Conservation (phyloP, 352 stramenopile species). For the Phytophthora macrochlamydospora region DNA sequence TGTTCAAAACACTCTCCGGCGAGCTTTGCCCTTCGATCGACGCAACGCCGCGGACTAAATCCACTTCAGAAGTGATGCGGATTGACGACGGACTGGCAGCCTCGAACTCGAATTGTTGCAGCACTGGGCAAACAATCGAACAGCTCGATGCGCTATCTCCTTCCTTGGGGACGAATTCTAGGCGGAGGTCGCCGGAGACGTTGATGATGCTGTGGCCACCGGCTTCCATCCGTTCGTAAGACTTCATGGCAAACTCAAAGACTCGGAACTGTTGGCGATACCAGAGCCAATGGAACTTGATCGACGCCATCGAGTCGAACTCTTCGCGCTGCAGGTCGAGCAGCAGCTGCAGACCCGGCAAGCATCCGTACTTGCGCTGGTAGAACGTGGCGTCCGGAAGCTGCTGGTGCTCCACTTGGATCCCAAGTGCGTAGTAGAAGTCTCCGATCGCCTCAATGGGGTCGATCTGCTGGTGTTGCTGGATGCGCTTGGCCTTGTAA, state of each 20-base stretch:
- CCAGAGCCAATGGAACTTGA: constrained; percentile 48
- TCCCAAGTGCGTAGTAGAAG: constrained; percentile 39
- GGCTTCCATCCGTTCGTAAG: constrained; percentile 32
- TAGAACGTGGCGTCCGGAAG: neutral
- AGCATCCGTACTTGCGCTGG: constrained; percentile 17
- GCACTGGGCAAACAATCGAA: constrained; percentile 35
- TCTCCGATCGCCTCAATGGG: constrained; percentile 31
- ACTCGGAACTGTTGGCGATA: constrained; percentile 48
- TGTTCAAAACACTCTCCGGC: constrained; percentile 23
- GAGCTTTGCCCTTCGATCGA: constrained; percentile 17
- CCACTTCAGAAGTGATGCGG: constrained; percentile 55
- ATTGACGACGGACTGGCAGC: constrained; percentile 20
- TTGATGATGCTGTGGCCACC: constrained; percentile 43
- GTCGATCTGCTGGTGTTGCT: constrained; percentile 1
- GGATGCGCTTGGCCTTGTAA: neutral
- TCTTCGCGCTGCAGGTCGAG: constrained; percentile 41
- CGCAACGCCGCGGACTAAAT: constrained; percentile 37
- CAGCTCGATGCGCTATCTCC: constrained; percentile 8
- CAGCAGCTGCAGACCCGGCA: constrained; percentile 30
- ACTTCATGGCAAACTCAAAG: constrained; percentile 42
- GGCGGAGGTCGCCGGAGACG: constrained; percentile 26
- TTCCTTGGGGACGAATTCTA: constrained; percentile 19
- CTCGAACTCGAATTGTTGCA: constrained; percentile 60
- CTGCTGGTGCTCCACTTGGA: constrained; percentile 5
- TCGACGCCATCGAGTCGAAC: constrained; percentile 42